phyloP scores from a whole-genome alignment of 2,329 filamentous ascomycete species.

The Zymoseptoria tritici region DNA sequence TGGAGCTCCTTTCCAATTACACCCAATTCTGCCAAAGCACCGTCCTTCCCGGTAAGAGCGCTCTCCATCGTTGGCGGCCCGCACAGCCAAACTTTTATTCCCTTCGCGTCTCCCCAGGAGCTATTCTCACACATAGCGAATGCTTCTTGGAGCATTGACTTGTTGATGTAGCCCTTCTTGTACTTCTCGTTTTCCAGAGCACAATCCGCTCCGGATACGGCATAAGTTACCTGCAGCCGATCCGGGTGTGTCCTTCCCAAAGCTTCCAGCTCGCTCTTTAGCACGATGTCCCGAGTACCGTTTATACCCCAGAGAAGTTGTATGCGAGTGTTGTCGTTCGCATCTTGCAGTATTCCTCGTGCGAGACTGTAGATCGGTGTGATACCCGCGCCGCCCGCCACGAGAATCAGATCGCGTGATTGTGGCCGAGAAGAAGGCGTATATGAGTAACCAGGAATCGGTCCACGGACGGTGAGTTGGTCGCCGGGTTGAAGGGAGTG shows the following conservation, averaged over 20 bases:
- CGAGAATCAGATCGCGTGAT: slow-evolving; percentile 45
- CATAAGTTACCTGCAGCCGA: slow-evolving; percentile 52
- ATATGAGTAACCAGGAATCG: slow-evolving; percentile 37
- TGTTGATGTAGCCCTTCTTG: slow-evolving; percentile 52
- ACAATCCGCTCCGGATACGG: slow-evolving; percentile 43
- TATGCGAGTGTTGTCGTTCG: slow-evolving; percentile 54
- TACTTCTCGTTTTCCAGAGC: slow-evolving; percentile 31
- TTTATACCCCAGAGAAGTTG: slow-evolving; percentile 61
- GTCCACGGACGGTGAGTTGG: slow-evolving; percentile 49
- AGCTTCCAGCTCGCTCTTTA: slow-evolving; percentile 49
- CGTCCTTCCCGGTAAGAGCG: slow-evolving; percentile 46
- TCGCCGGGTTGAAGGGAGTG: slow-evolving; percentile 59
- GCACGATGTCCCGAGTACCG: slow-evolving; percentile 53
- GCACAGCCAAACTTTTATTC: slow-evolving; percentile 59
- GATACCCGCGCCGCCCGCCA: slow-evolving; percentile 66
- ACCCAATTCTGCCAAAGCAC: slow-evolving; percentile 51
- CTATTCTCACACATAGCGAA: slow-evolving; percentile 32
- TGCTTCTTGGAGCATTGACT: slow-evolving; percentile 48
- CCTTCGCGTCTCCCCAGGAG: slow-evolving; percentile 27
- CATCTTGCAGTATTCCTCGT: slow-evolving; percentile 36
- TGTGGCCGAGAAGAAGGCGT: slow-evolving; percentile 11
- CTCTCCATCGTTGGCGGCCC: slow-evolving; percentile 62
- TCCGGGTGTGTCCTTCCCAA: slow-evolving; percentile 45
- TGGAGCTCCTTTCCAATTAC: slow-evolving; percentile 50
- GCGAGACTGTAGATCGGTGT: slow-evolving; percentile 51